phyloP scores from a whole-genome alignment of 2,329 filamentous ascomycete species.

The Epicoccum sorghinum region DNA sequence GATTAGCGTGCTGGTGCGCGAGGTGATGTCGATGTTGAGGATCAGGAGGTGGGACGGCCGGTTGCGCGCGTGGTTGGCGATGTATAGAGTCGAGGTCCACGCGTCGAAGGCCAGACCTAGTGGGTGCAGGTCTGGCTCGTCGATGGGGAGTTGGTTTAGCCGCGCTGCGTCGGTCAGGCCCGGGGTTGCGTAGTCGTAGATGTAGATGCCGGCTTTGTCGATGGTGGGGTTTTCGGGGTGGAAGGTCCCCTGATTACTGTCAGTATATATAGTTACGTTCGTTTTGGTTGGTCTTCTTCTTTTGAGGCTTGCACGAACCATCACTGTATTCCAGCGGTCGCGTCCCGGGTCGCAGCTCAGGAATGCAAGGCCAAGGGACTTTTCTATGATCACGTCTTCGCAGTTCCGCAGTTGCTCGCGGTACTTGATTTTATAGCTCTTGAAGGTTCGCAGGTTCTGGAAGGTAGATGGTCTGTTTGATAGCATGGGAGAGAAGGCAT shows the following conservation, averaged over 20 bases:
- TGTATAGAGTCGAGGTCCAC: constrained; percentile 44
- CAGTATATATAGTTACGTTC: background rate
- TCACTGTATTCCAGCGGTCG: constrained; percentile 55
- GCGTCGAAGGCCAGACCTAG: constrained; percentile 50
- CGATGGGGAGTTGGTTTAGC: constrained; percentile 32
- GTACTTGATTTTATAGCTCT: constrained; percentile 42
- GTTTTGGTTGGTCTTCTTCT: background rate
- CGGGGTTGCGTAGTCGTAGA: constrained; percentile 47
- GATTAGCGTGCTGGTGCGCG: constrained; percentile 35
- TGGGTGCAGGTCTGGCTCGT: constrained; percentile 48
- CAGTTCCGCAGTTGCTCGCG: constrained; percentile 49
- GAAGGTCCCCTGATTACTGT: constrained; percentile 36
- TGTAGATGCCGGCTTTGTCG: constrained; percentile 42
- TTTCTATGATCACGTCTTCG: constrained; percentile 51
- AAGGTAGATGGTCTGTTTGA: constrained; percentile 31
- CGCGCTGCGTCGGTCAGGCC: constrained; percentile 20
- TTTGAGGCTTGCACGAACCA: constrained; percentile 39
- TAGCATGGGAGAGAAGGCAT: constrained; percentile 22
- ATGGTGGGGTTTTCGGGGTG: constrained; percentile 19
- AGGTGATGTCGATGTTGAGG: constrained; percentile 39
- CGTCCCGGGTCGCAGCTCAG: constrained; percentile 52
- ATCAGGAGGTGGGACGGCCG: constrained; percentile 37
- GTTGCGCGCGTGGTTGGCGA: constrained; percentile 48
- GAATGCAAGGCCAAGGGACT: constrained; percentile 43
- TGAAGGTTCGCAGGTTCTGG: constrained; percentile 29